Evolutionary conservation across 202 grass and related monocot species (phyloP), one percentile per base, ranked within the genome.

Genomic region (Schoenoplectus tabernaemontani): DNA sequence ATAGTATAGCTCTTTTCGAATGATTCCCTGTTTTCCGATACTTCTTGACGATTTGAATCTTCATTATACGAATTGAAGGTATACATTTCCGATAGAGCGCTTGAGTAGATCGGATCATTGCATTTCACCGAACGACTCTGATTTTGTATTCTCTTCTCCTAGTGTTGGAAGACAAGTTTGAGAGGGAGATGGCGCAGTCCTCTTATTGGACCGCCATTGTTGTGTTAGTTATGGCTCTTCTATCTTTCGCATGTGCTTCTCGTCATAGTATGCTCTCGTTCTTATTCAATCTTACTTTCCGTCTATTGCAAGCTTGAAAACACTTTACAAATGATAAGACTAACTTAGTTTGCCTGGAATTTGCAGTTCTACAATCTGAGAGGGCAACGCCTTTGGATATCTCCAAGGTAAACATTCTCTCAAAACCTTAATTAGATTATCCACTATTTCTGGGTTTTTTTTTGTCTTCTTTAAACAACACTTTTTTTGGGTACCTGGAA

Each of bases 211-310:
- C 23, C 43, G 77, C 59, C 60, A 61, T 65, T 80, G 57, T 80
- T 19, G 12, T 80, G 39, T 22, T 80, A 8, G 20, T 33, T n/a
- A 80, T 65, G 59, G 59, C 41, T 65, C 39, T 80, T 80, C 59
- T 80, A 80, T 64, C 59, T 4, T 36, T 34, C 22, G 22, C 77
- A 63, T 64, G 22, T 64, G 77, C 77, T 62, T 80, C 77, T 62
- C 54, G 77, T 61, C 60, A 80, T 64, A 80, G 77, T 80, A 80
- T 64, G 58, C 51, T 57, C 73, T 79, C 38, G 16, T 1, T 47
- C 65, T 23, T 0, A 3, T 1, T 32, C 16, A 19, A 6, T 16
- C 1, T 56, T 0, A 42, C 32, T 60, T 9, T 65, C 20, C 63
- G 0, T 64, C 17, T 71, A 39, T 61, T 28, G 46, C 26, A 33